phyloP scores from a whole-genome alignment of 2,329 filamentous ascomycete genomes.

The Epichloe baconii region DNA sequence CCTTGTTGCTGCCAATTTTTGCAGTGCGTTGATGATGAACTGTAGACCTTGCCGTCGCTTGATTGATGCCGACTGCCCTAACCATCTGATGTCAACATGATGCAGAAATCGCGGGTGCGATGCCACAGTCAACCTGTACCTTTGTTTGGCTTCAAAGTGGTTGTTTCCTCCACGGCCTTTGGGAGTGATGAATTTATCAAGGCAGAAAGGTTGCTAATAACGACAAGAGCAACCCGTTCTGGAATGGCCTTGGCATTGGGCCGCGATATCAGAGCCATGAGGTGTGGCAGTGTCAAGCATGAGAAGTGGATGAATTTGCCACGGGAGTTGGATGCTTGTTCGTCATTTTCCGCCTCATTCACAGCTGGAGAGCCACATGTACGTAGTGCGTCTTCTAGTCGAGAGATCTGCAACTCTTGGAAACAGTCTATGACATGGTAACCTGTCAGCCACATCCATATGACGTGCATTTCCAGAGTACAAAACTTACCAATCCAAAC shows the following conservation, averaged over 20 bases:
- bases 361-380: slow-evolving; percentile 7
- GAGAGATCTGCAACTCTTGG: slow-evolving; percentile 22
- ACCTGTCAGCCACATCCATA: not conserved
- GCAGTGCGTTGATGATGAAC: slow-evolving; percentile 54
- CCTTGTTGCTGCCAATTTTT: slow-evolving; percentile 61
- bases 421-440: slow-evolving; percentile 30
- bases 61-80: slow-evolving; percentile 24
- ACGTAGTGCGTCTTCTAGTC: slow-evolving; percentile 16
- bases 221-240: slow-evolving; percentile 48
- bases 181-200: slow-evolving; percentile 69
- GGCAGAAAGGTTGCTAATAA: slow-evolving; percentile 68
- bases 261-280: slow-evolving; percentile 60
- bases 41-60: slow-evolving; percentile 41
- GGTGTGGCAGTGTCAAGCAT: slow-evolving; percentile 52
- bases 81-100: slow-evolving; percentile 6
- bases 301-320: slow-evolving; percentile 33
- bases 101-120: too few relatives aligned
- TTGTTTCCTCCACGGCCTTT: slow-evolving; percentile 32
- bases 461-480: not conserved
- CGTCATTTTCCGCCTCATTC: slow-evolving; percentile 4
- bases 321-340: slow-evolving; percentile 11
- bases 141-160: slow-evolving; percentile 25
- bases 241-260: slow-evolving; percentile 53
- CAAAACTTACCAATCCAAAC: slow-evolving; percentile 66
- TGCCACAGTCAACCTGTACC: slow-evolving; percentile 16